Evolutionary conservation across 768 basidiomycete genomes (phyloP), one percentile per base, ranked within the genome.

Genomic region (Lanmaoa pseudosensibilis): DNA sequence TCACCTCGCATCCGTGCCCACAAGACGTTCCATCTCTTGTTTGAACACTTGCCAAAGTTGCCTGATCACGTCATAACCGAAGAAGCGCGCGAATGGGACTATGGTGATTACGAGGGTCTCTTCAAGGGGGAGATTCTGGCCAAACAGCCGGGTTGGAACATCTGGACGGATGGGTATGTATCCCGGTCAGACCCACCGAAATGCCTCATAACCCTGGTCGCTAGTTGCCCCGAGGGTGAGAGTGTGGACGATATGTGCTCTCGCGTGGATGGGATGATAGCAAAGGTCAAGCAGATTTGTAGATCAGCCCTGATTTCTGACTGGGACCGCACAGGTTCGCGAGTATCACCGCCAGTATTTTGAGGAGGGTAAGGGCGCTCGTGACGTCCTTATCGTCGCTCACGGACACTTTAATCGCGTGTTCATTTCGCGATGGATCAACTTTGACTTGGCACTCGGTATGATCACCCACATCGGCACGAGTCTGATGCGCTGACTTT

Each of bases 1-100:
- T 97, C 94, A 34, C 95, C 95, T n/a, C 85, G 95, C 45, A 77
- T 80, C 56, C 85, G 95, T 46, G 93, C 95, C 3, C 88, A 88
- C 63, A 83, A 75, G 65, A 98, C 95, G 1, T 96, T 94, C 66
- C 83, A 94, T 47, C 77, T 95, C 45, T 75, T 94, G 34, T 93
- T 94, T 53, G 80, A 73, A 30, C 76, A 81, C 55, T 62, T 80
- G 37, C 69, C 72, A 5, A 57, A 75, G 50, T 50, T 66, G 36
- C 87, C 87, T 2, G 56, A 80, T 55, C 84, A 87, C 65, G 63
- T 79, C 19, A 67, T 84, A 34, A 84, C 86, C 0, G 90, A 92
- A 61, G 80, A 83, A 23, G 86, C 77, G 25, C 78, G 84, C 41
- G 93, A 95, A 69, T 95, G 92, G 92, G 90, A 96, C 65, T 96